Base-by-base conservation (phyloP, 2,329 filamentous ascomycete genomes). In the Alternaria brassicicola region DNA sequence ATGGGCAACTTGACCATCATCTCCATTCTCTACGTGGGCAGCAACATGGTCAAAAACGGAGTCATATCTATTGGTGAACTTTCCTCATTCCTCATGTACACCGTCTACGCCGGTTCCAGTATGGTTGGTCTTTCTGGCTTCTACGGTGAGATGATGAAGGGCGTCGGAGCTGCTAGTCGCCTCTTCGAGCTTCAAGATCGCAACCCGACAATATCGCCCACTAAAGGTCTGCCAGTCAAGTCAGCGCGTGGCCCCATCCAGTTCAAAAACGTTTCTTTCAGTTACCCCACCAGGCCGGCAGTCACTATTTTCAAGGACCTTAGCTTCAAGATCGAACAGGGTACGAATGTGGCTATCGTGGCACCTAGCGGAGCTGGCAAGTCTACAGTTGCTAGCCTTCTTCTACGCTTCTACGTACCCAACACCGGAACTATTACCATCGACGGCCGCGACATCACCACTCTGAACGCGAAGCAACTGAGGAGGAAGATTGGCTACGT, bases 141-240 rank as follows among this genome's bases (percentile, higher is more conserved):
- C 80, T 99, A 97, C 78, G 97, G 93, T 0, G 95, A 99, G 76
- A 84, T 99, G 61, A 99, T 99, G 95, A 99, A 99, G 78, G 96
- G 96, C 39, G 94, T 97, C 4, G 95, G 96, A 70, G 95, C 95
- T 39, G 95, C 95, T n/a, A 96, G 90, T 71, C 90, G 95, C 59
- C 83, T 99, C 1, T 99, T 99, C 72, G 95, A 99, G 74, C 85
- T 99, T 6, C 93, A 98, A 75, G 95, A 99, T 76, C 89, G 95
- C 62, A 83, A 91, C 57, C 91, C 93, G 0, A 89, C 88, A 2
- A 96, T 98, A 61, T 89, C 89, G n/a, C 88, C 93, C 19, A 99
- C 96, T 0, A 88, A 89, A 51, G 95, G 95, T 63, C 75, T 83
- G 28, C 89, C 87, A 59, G 93, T 99, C 28, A 84, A 82, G 53